phyloP scores from a whole-genome alignment of 2,329 filamentous ascomycete genomes.

The Venturia aucupariae region DNA sequence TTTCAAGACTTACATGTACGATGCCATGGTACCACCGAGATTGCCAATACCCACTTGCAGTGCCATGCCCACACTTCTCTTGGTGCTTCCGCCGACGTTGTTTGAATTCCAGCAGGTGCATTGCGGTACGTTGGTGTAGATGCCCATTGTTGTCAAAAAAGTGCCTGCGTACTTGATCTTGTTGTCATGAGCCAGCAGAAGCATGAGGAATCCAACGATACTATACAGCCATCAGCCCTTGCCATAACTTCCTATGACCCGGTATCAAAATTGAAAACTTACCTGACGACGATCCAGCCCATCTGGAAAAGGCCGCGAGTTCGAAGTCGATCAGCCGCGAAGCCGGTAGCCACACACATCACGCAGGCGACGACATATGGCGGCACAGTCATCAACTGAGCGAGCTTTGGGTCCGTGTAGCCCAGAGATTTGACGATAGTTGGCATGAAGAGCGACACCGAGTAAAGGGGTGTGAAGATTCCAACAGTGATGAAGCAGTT shows the following conservation, averaged over 20 bases:
- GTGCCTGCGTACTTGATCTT: constrained; percentile 32
- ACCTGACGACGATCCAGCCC: constrained; percentile 10
- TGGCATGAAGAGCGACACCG: constrained; percentile 36
- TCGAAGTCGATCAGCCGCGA: constrained; percentile 8
- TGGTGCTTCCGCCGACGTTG: constrained; percentile 47
- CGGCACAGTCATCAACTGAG: constrained; percentile 55
- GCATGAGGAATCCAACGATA: constrained; percentile 31
- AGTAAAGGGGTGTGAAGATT: constrained; percentile 34
- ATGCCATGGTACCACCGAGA: constrained; percentile 39
- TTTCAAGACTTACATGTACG: constrained; percentile 31
- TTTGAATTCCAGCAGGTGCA: constrained; percentile 51
- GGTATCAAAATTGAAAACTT: constrained; percentile 21
- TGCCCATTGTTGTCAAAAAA: constrained; percentile 34
- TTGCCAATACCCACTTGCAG: constrained; percentile 46
- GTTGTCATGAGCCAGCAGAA: constrained; percentile 23
- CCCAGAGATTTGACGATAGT: constrained; percentile 60
- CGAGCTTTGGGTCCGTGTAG: constrained; percentile 46
- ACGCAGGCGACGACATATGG: constrained; percentile 46
- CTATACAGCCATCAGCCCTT: constrained; percentile 13
- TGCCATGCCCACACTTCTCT: constrained; percentile 47
- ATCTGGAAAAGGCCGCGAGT: constrained; percentile 16
- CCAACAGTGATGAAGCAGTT: constrained; percentile 20
- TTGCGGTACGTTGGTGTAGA: constrained; percentile 48
- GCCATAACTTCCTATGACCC: constrained; percentile 16
- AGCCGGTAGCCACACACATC: constrained; percentile 15